Base-by-base conservation (phyloP, 2,329 filamentous ascomycete genomes). In the Xenosphaeropsis pyriputrescens region DNA sequence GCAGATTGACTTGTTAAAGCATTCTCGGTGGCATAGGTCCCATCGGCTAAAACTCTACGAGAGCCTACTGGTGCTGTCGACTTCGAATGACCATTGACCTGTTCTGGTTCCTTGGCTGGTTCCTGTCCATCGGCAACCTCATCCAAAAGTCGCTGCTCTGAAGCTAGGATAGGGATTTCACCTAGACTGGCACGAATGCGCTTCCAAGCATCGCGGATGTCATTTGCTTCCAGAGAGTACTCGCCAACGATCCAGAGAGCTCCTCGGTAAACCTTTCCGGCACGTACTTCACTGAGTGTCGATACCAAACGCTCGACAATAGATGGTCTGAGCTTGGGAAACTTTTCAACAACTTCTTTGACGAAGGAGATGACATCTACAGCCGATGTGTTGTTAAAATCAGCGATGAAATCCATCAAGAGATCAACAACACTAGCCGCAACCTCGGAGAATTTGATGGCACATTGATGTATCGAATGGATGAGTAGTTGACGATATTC, bases 301-400 rank as follows among this genome's bases (percentile, higher is more conserved):
- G 84, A 81, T 6, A 96, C 88, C 13, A 98, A 67, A 43, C 88
- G 81, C 51, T 82, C 76, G 6, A 96, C 80, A 48, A 98, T 96
- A 1, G 84, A 82, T 26, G 79, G 75, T 43, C 91, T 79, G 41
- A 98, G 71, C 50, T 84, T 78, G 6, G 91, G 91, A 66, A 96
- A 98, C 54, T 93, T 94, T 63, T 98, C 91, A 6, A 96, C 89
- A 3, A 98, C 91, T 58, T 98, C 91, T 63, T 98, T 98, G 45
- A 98, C 88, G 55, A 98, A 98, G 39, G 85, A 88, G 54, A 98
- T 96, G 38, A 98, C 89, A 59, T 98, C 91, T 19, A 98, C 85
- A 1, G 91, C 91, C 2, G 89, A 94, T 33, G 84, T 82, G 54
- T 93, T 95, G 67, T 93, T 96, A 58, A 96, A 95, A 58, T 98